These are phyloP conservation scores for Nicotiana attenuata DNA, from an alignment of 257 asterid genomes.

Conservation along the genomic window DNA sequence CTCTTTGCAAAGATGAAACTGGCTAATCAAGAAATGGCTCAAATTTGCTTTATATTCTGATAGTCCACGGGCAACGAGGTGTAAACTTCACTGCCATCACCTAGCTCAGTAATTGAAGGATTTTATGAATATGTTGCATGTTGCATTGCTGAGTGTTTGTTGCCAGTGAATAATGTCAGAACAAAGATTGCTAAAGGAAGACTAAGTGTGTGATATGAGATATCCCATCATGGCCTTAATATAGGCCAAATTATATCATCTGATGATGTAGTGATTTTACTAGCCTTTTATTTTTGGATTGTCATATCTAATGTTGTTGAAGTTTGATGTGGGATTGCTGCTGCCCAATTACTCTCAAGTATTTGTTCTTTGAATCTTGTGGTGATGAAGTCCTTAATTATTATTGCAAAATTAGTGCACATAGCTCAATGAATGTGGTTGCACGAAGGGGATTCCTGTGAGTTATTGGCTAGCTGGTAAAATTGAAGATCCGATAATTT, in stretches of 20 bases:
- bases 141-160: background rate
- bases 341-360: background rate
- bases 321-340: constrained; percentile 1
- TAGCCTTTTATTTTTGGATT: background rate
- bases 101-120: constrained; percentile 1
- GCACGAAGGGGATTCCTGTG: background rate
- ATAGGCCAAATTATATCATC: background rate
- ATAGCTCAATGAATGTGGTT: background rate
- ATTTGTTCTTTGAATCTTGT: background rate
- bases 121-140: background rate
- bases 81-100: background rate
- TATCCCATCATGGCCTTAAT: background rate
- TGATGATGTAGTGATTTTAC: constrained; percentile 1
- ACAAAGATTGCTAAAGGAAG: background rate
- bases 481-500: background rate
- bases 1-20: constrained; percentile 2
- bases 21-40: background rate
- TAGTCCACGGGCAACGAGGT: background rate
- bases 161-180: background rate
- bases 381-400: background rate
- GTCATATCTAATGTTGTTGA: background rate
- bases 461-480: background rate
- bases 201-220: background rate
- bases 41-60: constrained; percentile 3
- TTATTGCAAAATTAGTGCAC: background rate